Conservation (phyloP, 805 yeast genomes). For the Wickerhamomyces mucosus region DNA sequence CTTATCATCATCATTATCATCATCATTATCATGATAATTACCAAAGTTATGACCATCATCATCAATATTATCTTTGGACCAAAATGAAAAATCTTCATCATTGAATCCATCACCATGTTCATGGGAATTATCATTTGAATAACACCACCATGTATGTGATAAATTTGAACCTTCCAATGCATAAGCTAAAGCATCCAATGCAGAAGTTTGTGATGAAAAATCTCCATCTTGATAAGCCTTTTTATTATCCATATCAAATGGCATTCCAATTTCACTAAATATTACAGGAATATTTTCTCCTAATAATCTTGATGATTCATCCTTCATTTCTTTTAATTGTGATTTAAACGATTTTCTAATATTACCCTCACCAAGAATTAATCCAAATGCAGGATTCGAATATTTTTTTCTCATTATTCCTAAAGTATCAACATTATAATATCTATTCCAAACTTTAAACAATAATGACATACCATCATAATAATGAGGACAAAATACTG, state of each 20-base stretch:
- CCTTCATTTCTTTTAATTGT: slow-evolving; percentile 58
- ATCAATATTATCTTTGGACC: slow-evolving; percentile 43
- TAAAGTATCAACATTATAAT: slow-evolving; percentile 78
- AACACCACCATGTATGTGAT: slow-evolving; percentile 82
- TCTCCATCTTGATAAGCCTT: slow-evolving; percentile 47
- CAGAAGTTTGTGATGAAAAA: slow-evolving; percentile 66
- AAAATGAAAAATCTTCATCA: slow-evolving; percentile 86
- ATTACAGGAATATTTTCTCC: slow-evolving; percentile 64
- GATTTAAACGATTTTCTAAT: slow-evolving; percentile 62
- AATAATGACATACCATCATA: slow-evolving; percentile 92
- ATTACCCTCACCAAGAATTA: slow-evolving; percentile 74
- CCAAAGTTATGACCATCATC: slow-evolving; percentile 25
- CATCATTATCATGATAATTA: background rate
- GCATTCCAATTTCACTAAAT: slow-evolving; percentile 95
- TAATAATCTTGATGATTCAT: slow-evolving; percentile 51
- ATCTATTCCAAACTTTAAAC: slow-evolving; percentile 82
- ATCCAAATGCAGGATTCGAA: slow-evolving; percentile 57
- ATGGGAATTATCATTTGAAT: slow-evolving; percentile 64
- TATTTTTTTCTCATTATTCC: slow-evolving; percentile 80
- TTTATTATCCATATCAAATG: slow-evolving; percentile 87
- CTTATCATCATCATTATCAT: background rate
- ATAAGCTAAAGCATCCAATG: slow-evolving; percentile 71
- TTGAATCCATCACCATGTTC: slow-evolving; percentile 91
- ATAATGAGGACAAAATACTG: slow-evolving; percentile 80
- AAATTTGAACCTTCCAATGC: slow-evolving; percentile 71